Percentiles rank a stretch among this genome's conserved stretches.
Conservation (phyloP, 495 filamentous ascomycete species). For the Astrothelium subdiscretum region DNA sequence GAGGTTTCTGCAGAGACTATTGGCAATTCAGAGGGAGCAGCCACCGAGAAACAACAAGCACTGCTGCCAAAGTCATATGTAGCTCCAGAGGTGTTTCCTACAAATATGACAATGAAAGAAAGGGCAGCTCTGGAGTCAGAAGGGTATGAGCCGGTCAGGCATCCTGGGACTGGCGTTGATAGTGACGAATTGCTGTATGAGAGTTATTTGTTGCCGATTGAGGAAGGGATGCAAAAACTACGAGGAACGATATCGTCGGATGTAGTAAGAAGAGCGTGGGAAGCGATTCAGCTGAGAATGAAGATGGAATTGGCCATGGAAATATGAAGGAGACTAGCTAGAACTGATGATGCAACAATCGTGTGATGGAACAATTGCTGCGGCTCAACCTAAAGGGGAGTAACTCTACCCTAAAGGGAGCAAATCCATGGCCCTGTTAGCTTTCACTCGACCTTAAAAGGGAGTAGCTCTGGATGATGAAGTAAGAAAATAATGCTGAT, state of each 20-base stretch:
- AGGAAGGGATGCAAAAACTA: conserved; percentile 32
- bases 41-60: background rate
- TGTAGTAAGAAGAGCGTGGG: conserved; percentile 34
- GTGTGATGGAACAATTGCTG: no score
- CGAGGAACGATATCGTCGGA: conserved; percentile 28
- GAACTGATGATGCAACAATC: no score
- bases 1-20: background rate
- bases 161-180: conserved; percentile 35
- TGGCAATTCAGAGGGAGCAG: background rate
- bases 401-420: no score
- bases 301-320: conserved; percentile 19
- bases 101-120: conserved; percentile 24
- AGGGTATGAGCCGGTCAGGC: conserved; percentile 30
- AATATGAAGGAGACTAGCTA: background rate
- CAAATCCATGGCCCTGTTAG: no score
- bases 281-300: conserved; percentile 22
- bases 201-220: conserved; percentile 29
- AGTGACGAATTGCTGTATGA: conserved; percentile 34
- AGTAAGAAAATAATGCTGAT: no score
- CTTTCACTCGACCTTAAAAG: background rate
- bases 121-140: conserved; percentile 28
- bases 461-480: background rate
- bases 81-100: conserved; percentile 23
- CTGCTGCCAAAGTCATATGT: conserved; percentile 8
- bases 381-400: background rate